A percentile compares a stretch with the other conserved stretches of the same genome.
Evolutionary conservation across 768 basidiomycete species (phyloP).

Genomic region (Pholiota molesta): DNA sequence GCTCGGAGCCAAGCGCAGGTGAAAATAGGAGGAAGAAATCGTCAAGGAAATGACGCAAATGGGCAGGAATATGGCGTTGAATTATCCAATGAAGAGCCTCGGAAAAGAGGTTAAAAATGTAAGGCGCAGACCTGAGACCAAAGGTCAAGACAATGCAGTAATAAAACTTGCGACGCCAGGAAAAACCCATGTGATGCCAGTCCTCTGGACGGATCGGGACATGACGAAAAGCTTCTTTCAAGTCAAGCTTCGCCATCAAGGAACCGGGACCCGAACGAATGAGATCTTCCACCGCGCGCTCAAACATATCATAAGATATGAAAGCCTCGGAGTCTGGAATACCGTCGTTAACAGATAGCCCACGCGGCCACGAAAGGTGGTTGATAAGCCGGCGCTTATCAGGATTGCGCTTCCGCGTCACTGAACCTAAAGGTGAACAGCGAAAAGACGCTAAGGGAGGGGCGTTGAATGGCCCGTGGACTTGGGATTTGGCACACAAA

Average conservation of each 20-base stretch:
- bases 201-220: slow-evolving; percentile 33
- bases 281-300: slow-evolving; percentile 26
- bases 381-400: slow-evolving; percentile 28
- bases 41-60: slow-evolving; percentile 36
- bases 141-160: slow-evolving; percentile 34
- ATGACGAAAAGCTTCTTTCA: slow-evolving; percentile 39
- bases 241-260: slow-evolving; percentile 37
- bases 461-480: slow-evolving; percentile 24
- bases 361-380: slow-evolving; percentile 32
- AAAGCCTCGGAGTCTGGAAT: slow-evolving; percentile 31
- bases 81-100: slow-evolving; percentile 46
- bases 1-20: slow-evolving; percentile 8
- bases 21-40: slow-evolving; percentile 35
- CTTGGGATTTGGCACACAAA: slow-evolving; percentile 4
- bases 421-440: slow-evolving; percentile 28
- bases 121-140: slow-evolving; percentile 34
- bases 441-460: slow-evolving; percentile 23
- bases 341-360: slow-evolving; percentile 32
- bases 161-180: slow-evolving; percentile 32
- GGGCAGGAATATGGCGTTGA: slow-evolving; percentile 32
- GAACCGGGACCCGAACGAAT: slow-evolving; percentile 26
- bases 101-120: slow-evolving; percentile 43
- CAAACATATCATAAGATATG: slow-evolving; percentile 34
- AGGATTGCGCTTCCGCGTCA: slow-evolving; percentile 22
- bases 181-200: slow-evolving; percentile 35